phyloP scores from a whole-genome alignment of 2,329 filamentous ascomycete genomes.

The Nemania bipapillata region DNA sequence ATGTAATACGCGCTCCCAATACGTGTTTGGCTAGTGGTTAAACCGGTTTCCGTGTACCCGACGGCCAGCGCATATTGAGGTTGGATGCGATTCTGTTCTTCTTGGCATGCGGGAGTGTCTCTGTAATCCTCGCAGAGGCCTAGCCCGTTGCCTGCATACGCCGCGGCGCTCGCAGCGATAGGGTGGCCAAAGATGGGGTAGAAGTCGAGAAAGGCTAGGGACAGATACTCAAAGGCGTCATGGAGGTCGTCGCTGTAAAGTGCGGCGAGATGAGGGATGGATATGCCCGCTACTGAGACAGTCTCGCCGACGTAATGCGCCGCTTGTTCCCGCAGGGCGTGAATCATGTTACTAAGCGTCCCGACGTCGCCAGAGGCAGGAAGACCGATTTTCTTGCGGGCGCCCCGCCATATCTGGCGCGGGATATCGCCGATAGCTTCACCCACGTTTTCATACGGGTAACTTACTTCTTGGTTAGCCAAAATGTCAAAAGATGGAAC shows the following conservation, averaged over 20 bases:
- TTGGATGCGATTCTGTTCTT: slow-evolving; percentile 19
- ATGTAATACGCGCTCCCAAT: not conserved
- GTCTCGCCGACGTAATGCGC: slow-evolving; percentile 26
- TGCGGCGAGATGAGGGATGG: slow-evolving; percentile 35
- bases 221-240: slow-evolving; percentile 36
- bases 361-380: slow-evolving; percentile 31
- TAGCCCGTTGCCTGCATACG: slow-evolving; percentile 33
- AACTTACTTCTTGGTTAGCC: slow-evolving; percentile 23
- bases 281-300: slow-evolving; percentile 33
- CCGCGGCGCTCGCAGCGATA: slow-evolving; percentile 12
- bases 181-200: too few relatives aligned
- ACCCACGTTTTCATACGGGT: slow-evolving; percentile 22
- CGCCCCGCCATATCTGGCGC: slow-evolving; percentile 16
- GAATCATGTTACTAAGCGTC: slow-evolving; percentile 37
- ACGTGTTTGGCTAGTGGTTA: slow-evolving; percentile 29
- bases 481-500: slow-evolving; percentile 10
- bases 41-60: slow-evolving; percentile 29
- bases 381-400: slow-evolving; percentile 27
- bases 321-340: slow-evolving; percentile 26
- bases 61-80: slow-evolving; percentile 24
- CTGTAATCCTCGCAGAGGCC: slow-evolving; percentile 35
- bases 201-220: slow-evolving; percentile 26
- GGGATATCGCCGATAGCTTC: slow-evolving; percentile 21
- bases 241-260: slow-evolving; percentile 32
- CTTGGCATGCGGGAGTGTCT: slow-evolving; percentile 22